Conservation (phyloP, 441 rosid species). For the Arabidopsis hybrid region DNA sequence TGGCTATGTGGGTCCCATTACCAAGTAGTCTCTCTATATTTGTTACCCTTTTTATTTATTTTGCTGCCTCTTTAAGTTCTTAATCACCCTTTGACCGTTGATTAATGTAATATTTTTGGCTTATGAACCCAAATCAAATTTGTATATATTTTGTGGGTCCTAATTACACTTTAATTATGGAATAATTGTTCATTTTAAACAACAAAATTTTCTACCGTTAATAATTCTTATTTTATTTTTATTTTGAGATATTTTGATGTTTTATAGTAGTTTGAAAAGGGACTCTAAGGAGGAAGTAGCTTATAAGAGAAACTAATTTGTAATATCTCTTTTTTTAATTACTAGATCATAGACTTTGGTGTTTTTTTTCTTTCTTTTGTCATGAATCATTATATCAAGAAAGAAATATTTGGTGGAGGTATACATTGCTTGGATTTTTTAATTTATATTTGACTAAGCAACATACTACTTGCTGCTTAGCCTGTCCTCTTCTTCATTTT, state of each 20-base stretch:
- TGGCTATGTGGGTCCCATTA: slow-evolving; percentile 33
- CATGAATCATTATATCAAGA: slow-evolving; percentile 27
- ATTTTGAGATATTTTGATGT: neutral
- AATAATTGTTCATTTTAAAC: neutral
- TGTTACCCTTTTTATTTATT: neutral
- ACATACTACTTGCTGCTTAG: slow-evolving; percentile 17
- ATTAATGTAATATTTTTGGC: slow-evolving; percentile 22
- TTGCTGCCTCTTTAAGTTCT: slow-evolving; percentile 6
- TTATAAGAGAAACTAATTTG: neutral
- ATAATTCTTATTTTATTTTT: neutral
- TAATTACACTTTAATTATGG: slow-evolving; percentile 9
- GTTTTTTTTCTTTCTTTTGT: neutral
- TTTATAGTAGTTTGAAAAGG: neutral
- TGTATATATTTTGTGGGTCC: slow-evolving; percentile 17
- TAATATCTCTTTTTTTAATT: neutral
- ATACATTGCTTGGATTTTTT: slow-evolving; percentile 3
- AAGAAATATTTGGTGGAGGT: slow-evolving; percentile 36
- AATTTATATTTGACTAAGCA: slow-evolving; percentile 15
- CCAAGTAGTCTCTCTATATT: slow-evolving; percentile 13
- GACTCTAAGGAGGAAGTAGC: neutral
- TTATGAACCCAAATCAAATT: neutral
- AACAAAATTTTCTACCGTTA: neutral
- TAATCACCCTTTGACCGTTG: slow-evolving; percentile 43
- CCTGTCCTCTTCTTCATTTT: slow-evolving; percentile 5
- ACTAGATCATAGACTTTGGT: slow-evolving; percentile 3